Evolutionary conservation across 106 monocot genomes (phyloP).

Genomic region (Allium fistulosum): DNA sequence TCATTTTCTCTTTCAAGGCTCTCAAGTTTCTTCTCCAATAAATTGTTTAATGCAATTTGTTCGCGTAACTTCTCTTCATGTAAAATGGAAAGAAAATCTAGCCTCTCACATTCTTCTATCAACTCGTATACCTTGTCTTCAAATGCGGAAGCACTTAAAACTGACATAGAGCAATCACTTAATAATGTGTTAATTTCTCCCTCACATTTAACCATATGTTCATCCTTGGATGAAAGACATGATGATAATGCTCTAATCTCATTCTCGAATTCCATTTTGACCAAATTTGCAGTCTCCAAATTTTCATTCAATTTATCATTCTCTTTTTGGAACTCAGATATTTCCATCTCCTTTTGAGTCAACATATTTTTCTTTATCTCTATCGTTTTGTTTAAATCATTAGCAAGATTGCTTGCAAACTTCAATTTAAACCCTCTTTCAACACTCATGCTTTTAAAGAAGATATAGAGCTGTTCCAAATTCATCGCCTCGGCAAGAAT

Average conservation of each 20-base stretch:
- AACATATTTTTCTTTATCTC: conserved; percentile 14
- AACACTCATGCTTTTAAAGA: conserved; percentile 25
- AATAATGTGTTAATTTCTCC: conserved; percentile 35
- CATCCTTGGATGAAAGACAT: conserved; percentile 17
- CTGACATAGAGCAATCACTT: conserved; percentile 28
- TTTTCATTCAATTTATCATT: conserved; percentile 16
- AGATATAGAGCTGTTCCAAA: conserved; percentile 36
- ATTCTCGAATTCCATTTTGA: conserved; percentile 22
- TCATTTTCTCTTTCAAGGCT: conserved; percentile 41
- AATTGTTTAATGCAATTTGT: conserved; percentile 24
- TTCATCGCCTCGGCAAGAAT: conserved; percentile 27
- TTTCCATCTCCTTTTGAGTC: conserved; percentile 17
- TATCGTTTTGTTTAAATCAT: conserved; percentile 11
- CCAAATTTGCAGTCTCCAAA: conserved; percentile 12
- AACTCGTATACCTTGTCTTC: conserved; percentile 60
- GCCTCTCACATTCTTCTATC: conserved; percentile 36
- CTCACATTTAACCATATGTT: conserved; percentile 24
- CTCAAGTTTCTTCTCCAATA: conserved; percentile 33
- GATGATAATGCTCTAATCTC: conserved; percentile 16
- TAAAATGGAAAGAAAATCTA: conserved; percentile 34
- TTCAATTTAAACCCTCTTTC: conserved; percentile 28
- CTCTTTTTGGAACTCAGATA: conserved; percentile 17
- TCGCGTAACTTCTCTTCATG: conserved; percentile 36
- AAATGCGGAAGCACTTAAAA: conserved; percentile 32
- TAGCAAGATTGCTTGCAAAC: conserved; percentile 6